Conservation (phyloP, 306 rosid species). For the Ceratonia siliqua region DNA sequence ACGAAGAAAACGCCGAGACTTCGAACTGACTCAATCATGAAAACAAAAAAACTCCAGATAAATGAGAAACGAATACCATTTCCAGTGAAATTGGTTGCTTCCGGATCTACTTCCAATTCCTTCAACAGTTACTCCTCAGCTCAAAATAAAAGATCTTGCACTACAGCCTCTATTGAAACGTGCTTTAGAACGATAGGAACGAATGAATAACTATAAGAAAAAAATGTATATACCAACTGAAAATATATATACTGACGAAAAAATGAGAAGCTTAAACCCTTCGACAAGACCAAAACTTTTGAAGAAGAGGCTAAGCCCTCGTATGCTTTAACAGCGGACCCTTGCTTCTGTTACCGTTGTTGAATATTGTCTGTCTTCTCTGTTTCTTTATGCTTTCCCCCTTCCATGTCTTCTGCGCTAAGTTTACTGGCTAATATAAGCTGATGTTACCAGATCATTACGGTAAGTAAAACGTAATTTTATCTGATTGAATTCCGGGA, state of each 20-base stretch:
- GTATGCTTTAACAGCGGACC: slow-evolving; percentile 28
- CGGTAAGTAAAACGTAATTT: neutral
- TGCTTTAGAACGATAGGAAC: slow-evolving; percentile 33
- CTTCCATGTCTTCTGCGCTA: slow-evolving; percentile 12
- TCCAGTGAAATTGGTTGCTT: slow-evolving; percentile 42
- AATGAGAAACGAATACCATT: slow-evolving; percentile 56
- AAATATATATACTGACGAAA: slow-evolving; percentile 12
- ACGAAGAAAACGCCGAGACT: slow-evolving; percentile 31
- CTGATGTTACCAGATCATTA: neutral
- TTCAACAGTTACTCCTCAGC: slow-evolving; percentile 37
- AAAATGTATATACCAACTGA: neutral
- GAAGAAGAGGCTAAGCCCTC: slow-evolving; percentile 49
- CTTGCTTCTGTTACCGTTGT: slow-evolving; percentile 25
- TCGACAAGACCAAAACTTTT: slow-evolving; percentile 38
- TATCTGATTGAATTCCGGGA: neutral
- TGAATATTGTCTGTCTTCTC: neutral
- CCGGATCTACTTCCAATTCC: slow-evolving; percentile 53
- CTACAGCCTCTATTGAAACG: slow-evolving; percentile 27
- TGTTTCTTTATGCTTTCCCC: slow-evolving; percentile 11
- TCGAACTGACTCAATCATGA: slow-evolving; percentile 21
- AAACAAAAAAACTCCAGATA: neutral
- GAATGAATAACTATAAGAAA: slow-evolving; percentile 15
- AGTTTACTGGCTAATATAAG: neutral
- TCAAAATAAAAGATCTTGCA: slow-evolving; percentile 38
- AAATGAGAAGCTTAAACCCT: slow-evolving; percentile 52